Evolutionary conservation across 345 rosid genomes (phyloP), one percentile per base, ranked within the genome.

Genomic region (thale cress (Arabidopsis thaliana)): DNA sequence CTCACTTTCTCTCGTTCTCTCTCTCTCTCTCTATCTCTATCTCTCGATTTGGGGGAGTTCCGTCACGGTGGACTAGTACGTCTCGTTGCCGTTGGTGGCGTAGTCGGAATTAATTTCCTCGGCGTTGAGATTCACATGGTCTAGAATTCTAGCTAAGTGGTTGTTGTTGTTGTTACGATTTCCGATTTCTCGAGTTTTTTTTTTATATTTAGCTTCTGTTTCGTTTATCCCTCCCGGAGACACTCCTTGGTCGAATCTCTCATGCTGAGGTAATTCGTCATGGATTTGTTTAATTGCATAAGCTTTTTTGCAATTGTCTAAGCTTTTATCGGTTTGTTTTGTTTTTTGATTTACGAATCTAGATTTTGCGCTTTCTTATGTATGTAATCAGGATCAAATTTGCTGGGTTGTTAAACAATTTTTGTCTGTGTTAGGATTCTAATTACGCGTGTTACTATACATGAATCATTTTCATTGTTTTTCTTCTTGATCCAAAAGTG

Each of bases 201-300:
- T 32, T 50, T 59, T 25, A 40, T 75, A 55, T 42, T 63, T 76
- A 45, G 62, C 32, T 48, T 36, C 51, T 58, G 38, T 2, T 45
- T 41, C 23, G 12, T 14, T 41, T 14, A 14, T 5, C 2, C 24
- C 66, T 8, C 48, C 24, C 2, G 14, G 32, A 56, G 59, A 38
- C 38, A 56, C 34, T 74, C 74, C n/a, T 34, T 36, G 36, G 49
- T 44, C 53, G 50, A 61, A 42, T 61, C 75, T 69, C 71, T 77
- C 45, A 69, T 77, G 80, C 67, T 38, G 44, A 77, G 80, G 75
- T 77, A 77, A 70, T 50, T 76, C 63, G 32, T 75, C 44, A 50
- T 28, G 32, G 79, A 55, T 68, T 41, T 22, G 36, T 28, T 41
- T 6, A 49, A 36, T 46, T 37, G 5, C n/a, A 30, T 32, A 22